phyloP scores from a whole-genome alignment of 2,329 filamentous ascomycete genomes.

The Penicillium sp. region DNA sequence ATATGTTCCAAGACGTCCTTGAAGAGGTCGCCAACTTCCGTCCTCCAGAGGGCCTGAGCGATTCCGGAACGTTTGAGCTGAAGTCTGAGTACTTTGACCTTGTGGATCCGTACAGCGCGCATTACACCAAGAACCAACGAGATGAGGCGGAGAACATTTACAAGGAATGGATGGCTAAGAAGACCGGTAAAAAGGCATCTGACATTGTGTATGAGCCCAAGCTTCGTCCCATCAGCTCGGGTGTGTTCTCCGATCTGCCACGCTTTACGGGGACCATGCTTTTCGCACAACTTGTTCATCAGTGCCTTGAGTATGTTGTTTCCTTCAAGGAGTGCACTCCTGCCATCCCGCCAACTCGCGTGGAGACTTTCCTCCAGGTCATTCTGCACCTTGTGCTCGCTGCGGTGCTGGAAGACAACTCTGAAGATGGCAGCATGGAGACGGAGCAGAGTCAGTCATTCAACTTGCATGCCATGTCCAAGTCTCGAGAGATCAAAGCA shows the following conservation, averaged over 20 bases:
- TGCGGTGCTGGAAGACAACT: constrained; percentile 81
- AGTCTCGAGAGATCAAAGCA: constrained; percentile 56
- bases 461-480: constrained; percentile 71
- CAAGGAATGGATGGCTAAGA: constrained; percentile 84
- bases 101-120: constrained; percentile 92
- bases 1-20: constrained; percentile 83
- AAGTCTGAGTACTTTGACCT: constrained; percentile 84
- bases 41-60: constrained; percentile 85
- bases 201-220: constrained; percentile 93
- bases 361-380: constrained; percentile 91
- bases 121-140: constrained; percentile 95
- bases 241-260: constrained; percentile 77
- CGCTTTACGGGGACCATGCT: constrained; percentile 81
- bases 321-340: constrained; percentile 72
- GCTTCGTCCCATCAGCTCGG: constrained; percentile 74
- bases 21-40: constrained; percentile 89
- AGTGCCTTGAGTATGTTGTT: constrained; percentile 81
- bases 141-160: constrained; percentile 94
- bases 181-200: constrained; percentile 76
- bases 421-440: constrained; percentile 59
- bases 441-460: constrained; percentile 68
- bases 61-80: constrained; percentile 92
- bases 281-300: constrained; percentile 90
- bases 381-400: constrained; percentile 86
- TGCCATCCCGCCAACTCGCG: constrained; percentile 76